Conservation (phyloP, 2,329 filamentous ascomycete genomes). For the Rhynchosporium secalis region DNA sequence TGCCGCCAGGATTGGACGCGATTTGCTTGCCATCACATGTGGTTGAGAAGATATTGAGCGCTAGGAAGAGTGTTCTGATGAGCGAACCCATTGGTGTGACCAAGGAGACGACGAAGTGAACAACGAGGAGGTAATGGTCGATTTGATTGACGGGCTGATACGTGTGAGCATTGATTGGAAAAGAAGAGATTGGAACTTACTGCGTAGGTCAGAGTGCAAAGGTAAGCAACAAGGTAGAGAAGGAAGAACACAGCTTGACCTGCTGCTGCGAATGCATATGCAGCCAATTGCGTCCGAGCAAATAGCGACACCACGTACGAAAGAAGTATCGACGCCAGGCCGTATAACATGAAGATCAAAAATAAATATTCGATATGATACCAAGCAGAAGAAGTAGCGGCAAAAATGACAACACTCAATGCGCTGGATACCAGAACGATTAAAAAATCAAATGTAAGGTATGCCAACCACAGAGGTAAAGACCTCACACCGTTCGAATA, state of each 20-base stretch:
- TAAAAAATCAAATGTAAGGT: constrained; percentile 76
- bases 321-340: constrained; percentile 72
- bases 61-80: constrained; percentile 70
- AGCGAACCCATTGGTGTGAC: constrained; percentile 78
- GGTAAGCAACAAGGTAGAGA: constrained; percentile 69
- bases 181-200: constrained; percentile 20
- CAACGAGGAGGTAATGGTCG: constrained; percentile 64
- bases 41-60: constrained; percentile 80
- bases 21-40: constrained; percentile 68
- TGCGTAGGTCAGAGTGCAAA: constrained; percentile 72
- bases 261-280: constrained; percentile 81
- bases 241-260: constrained; percentile 73
- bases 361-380: constrained; percentile 82
- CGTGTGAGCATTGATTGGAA: constrained; percentile 3
- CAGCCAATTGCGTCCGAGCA: constrained; percentile 73
- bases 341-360: constrained; percentile 77
- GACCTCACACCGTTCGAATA: constrained; percentile 90
- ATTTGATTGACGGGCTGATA: constrained; percentile 61
- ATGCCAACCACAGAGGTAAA: constrained; percentile 81
- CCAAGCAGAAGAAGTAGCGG: constrained; percentile 64
- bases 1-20: constrained; percentile 66
- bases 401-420: constrained; percentile 69
- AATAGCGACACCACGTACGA: constrained; percentile 83
- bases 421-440: constrained; percentile 69
- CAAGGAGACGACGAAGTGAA: constrained; percentile 72